Conservation (phyloP, 306 rosid species). For the Cicer yamashitae region DNA sequence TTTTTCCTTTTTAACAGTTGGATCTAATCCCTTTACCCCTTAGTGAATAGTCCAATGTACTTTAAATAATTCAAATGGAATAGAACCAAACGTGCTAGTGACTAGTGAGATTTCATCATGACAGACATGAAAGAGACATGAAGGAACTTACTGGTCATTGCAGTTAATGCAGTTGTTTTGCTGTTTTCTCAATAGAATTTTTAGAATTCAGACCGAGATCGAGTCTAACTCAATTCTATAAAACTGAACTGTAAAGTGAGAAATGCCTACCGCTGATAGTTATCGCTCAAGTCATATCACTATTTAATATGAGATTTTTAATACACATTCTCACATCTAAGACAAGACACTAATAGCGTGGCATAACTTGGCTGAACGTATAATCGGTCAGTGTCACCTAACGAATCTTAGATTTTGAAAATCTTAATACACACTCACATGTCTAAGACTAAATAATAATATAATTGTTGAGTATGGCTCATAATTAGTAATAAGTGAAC, state of each 20-base stretch:
- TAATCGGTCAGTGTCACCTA: too few species aligned
- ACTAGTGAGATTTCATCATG: constrained; percentile 31
- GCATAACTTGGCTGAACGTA: background rate
- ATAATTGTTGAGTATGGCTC: too few species aligned
- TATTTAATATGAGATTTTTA: background rate
- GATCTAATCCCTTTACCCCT: constrained; percentile 22
- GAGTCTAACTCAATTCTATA: background rate
- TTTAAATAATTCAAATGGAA: constrained; percentile 35
- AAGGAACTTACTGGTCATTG: background rate
- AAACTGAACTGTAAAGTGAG: background rate
- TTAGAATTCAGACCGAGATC: background rate
- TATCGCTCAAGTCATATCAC: background rate
- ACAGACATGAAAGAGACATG: constrained; percentile 17
- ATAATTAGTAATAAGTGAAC: too few species aligned
- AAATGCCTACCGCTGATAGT: background rate
- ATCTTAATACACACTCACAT: too few species aligned
- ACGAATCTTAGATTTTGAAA: background rate
- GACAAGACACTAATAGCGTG: background rate
- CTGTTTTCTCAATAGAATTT: background rate
- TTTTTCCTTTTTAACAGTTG: constrained; percentile 40
- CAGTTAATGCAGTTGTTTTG: constrained; percentile 13
- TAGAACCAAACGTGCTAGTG: constrained; percentile 25
- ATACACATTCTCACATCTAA: background rate
- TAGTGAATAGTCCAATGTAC: constrained; percentile 41
- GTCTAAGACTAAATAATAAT: too few species aligned